Percentiles rank a stretch among this genome's conserved stretches.
Conservation (phyloP, 495 filamentous ascomycete species). For the Durotheca rogersii region DNA sequence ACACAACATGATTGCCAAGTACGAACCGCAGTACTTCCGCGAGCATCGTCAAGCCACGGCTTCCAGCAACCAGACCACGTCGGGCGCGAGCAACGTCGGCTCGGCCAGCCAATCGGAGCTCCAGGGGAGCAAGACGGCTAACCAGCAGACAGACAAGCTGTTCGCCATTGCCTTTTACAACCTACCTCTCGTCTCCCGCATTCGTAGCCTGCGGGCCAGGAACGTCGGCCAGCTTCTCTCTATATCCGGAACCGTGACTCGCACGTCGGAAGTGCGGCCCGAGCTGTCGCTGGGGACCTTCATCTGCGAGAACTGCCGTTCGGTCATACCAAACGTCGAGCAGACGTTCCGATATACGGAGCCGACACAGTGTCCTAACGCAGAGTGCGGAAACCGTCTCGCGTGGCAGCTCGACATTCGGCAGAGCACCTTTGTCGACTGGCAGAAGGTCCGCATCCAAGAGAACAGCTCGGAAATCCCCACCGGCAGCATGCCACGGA, state of each 20-base stretch:
- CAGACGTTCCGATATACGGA: conserved; percentile 98
- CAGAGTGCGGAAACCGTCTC: conserved; percentile 82
- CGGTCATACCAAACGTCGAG: conserved; percentile 83
- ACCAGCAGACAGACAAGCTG: conserved; percentile 94
- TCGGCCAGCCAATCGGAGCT: conserved; percentile 64
- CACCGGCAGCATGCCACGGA: conserved; percentile 97
- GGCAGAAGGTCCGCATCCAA: conserved; percentile 97
- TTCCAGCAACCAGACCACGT: conserved; percentile 63
- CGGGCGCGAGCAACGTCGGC: conserved; percentile 63
- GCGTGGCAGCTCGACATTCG: conserved; percentile 95
- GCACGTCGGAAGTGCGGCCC: conserved; percentile 94
- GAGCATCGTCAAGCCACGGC: conserved; percentile 78
- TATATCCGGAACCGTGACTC: conserved; percentile 93
- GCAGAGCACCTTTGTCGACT: conserved; percentile 97
- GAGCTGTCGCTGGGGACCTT: conserved; percentile 93
- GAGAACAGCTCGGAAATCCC: conserved; percentile 98
- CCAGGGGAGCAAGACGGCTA: conserved; percentile 68
- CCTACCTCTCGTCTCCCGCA: conserved; percentile 85
- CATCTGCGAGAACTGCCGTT: conserved; percentile 81
- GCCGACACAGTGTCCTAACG: conserved; percentile 90
- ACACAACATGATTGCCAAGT: conserved; percentile 89
- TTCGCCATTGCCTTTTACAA: conserved; percentile 97
- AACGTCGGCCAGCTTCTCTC: conserved; percentile 91
- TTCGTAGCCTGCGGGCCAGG: conserved; percentile 84
- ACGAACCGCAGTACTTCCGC: conserved; percentile 91